These are phyloP conservation scores for Debaryomyces coudertii DNA, from an alignment of 1,139 yeast genomes.

Conservation along the genomic window DNA sequence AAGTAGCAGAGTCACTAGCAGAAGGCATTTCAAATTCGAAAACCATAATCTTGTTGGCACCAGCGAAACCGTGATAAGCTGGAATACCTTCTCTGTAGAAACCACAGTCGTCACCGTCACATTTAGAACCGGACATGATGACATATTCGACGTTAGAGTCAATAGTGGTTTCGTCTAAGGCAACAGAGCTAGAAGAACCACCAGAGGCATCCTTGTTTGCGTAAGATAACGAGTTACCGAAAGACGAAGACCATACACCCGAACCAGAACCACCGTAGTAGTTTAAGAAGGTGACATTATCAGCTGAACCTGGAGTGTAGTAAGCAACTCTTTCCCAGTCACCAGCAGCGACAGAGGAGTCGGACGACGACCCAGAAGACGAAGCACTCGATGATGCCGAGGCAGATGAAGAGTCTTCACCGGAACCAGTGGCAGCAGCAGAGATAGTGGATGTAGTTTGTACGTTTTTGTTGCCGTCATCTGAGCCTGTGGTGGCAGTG, in stretches of 20 bases:
- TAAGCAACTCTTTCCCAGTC: conserved; percentile 79
- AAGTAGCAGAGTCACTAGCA: conserved; percentile 31
- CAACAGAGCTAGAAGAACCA: conserved; percentile 62
- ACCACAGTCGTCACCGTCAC: conserved; percentile 62
- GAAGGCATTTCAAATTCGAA: conserved; percentile 73
- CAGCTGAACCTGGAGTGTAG: conserved; percentile 60
- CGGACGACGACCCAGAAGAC: conserved; percentile 32
- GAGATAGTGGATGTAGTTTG: conserved; percentile 18
- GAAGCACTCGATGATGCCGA: conserved; percentile 28
- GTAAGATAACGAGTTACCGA: conserved; percentile 91
- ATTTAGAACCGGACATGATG: conserved; percentile 60
- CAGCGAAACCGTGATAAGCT: conserved; percentile 74
- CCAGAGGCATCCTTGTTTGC: conserved; percentile 75
- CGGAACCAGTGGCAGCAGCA: conserved; percentile 19
- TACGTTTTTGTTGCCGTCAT: conserved; percentile 16
- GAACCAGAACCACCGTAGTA: conserved; percentile 82
- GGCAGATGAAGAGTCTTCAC: conserved; percentile 29
- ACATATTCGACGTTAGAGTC: conserved; percentile 61
- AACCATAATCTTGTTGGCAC: conserved; percentile 65
- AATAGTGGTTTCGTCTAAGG: conserved; percentile 54
- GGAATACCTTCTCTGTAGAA: conserved; percentile 72
- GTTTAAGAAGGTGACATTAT: conserved; percentile 83
- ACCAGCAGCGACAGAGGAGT: conserved; percentile 41
- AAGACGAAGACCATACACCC: conserved; percentile 79
- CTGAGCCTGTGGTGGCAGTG: conserved; percentile 20